Conservation (phyloP, 352 stramenopile genomes). For the Peronospora destructor region DNA sequence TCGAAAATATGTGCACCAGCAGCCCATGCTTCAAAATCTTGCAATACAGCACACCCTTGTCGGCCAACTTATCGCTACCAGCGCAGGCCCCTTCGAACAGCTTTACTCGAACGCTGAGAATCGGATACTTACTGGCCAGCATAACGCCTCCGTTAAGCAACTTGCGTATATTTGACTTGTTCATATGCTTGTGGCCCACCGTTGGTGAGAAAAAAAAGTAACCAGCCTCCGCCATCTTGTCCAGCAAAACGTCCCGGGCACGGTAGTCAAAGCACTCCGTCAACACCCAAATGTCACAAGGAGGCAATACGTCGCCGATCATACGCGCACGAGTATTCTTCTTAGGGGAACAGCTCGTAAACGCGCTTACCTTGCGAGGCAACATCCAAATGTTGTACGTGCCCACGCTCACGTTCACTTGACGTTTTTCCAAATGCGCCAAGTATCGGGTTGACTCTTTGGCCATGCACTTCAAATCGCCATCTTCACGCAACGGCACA, state of each 20-base stretch:
- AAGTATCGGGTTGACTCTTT: constrained; percentile 64
- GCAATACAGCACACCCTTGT: constrained; percentile 77
- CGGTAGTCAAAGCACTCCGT: constrained; percentile 79
- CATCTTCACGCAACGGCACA: constrained; percentile 58
- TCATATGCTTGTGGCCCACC: constrained; percentile 58
- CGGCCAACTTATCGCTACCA: constrained; percentile 56
- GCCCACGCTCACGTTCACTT: constrained; percentile 48
- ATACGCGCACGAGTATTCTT: constrained; percentile 73
- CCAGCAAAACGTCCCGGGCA: constrained; percentile 49
- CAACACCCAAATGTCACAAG: constrained; percentile 69
- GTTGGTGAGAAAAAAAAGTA: constrained; percentile 74
- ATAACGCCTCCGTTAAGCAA: constrained; percentile 68
- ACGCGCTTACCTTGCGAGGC: constrained; percentile 66
- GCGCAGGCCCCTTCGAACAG: constrained; percentile 59
- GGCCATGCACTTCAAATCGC: constrained; percentile 56
- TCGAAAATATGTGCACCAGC: constrained; percentile 68
- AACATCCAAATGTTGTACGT: constrained; percentile 86
- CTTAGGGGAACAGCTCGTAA: constrained; percentile 57
- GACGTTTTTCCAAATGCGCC: constrained; percentile 50
- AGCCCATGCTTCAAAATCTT: constrained; percentile 74
- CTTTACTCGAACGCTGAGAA: constrained; percentile 63
- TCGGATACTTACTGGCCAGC: constrained; percentile 65
- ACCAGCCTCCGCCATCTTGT: constrained; percentile 49
- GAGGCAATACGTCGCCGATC: constrained; percentile 58
- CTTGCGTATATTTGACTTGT: constrained; percentile 61